phyloP scores from a whole-genome alignment of 2,329 filamentous ascomycete genomes.

The Colletotrichum magnum region DNA sequence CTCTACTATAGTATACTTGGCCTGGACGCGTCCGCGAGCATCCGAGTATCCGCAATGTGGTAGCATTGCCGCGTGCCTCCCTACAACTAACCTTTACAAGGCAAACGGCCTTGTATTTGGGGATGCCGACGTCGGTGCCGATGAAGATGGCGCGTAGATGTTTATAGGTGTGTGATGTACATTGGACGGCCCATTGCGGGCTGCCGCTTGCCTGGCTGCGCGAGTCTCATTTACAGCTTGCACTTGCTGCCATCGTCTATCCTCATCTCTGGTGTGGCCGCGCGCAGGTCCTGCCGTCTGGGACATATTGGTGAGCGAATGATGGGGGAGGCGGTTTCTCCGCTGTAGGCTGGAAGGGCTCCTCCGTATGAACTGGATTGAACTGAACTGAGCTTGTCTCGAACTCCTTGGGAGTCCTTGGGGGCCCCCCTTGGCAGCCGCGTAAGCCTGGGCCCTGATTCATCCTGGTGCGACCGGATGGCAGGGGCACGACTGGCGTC shows the following conservation, averaged over 20 bases:
- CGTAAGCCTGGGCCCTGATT: conserved; percentile 40
- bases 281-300: conserved; percentile 5
- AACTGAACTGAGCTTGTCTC: conserved; percentile 33
- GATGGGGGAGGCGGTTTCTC: conserved; percentile 3
- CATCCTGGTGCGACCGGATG: conserved; percentile 38
- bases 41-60: conserved; percentile 13
- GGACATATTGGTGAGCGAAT: conserved; percentile 7
- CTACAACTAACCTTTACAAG: background rate
- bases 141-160: background rate
- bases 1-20: background rate
- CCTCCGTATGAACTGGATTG: conserved; percentile 21
- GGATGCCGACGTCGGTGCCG: background rate
- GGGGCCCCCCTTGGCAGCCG: conserved; percentile 35
- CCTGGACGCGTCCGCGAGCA: conserved; percentile 8
- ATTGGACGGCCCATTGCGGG: conserved; percentile 10
- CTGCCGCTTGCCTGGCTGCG: background rate
- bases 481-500: conserved; percentile 27
- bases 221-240: too few species aligned
- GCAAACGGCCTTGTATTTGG: background rate
- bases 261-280: conserved; percentile 16
- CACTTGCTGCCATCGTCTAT: conserved; percentile 15
- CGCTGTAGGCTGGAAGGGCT: background rate
- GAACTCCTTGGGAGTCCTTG: background rate
- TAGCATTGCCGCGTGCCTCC: too few species aligned
- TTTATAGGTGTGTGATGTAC: conserved; percentile 25